Evolutionary conservation across 345 rosid genomes (phyloP).

Genomic region (Gossypium turneri): DNA sequence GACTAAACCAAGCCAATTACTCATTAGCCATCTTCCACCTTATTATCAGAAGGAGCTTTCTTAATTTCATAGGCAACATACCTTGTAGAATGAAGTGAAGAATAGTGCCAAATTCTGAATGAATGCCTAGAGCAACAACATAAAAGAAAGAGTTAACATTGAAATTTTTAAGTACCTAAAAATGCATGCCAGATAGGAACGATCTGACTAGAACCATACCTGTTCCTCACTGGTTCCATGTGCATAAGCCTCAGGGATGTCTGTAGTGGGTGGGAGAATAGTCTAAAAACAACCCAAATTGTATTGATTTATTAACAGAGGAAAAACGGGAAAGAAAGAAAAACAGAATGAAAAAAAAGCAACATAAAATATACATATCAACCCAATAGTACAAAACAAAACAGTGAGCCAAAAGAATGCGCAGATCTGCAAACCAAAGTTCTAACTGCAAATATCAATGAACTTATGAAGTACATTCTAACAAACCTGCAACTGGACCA

Average conservation of each 20-base stretch:
- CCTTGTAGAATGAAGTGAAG: constrained; percentile 96
- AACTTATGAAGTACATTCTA: constrained; percentile 3
- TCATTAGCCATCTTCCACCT: neutral
- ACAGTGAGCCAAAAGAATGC: neutral
- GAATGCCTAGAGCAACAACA: constrained; percentile 67
- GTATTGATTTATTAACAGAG: constrained; percentile 9
- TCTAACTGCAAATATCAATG: neutral
- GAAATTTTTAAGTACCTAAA: constrained; percentile 7
- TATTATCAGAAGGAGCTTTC: neutral
- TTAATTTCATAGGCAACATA: constrained; percentile 20
- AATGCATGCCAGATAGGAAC: neutral
- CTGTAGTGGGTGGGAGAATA: constrained; percentile 71
- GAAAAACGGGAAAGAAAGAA: neutral
- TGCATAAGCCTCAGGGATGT: constrained; percentile 90
- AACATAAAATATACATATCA: neutral
- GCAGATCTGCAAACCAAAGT: neutral
- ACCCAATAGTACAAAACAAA: neutral
- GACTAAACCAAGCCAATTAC: constrained; percentile 4
- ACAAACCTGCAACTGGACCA: constrained; percentile 82
- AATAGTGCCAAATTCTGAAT: constrained; percentile 96
- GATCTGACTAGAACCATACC: constrained; percentile 35
- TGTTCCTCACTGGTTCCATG: constrained; percentile 86
- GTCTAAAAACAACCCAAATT: constrained; percentile 36
- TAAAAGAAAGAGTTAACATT: neutral
- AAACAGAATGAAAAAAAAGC: neutral